These are phyloP conservation scores for Cyclostephanos invisitatus DNA, from an alignment of 108 stramenopile species.

Conservation along the genomic window DNA sequence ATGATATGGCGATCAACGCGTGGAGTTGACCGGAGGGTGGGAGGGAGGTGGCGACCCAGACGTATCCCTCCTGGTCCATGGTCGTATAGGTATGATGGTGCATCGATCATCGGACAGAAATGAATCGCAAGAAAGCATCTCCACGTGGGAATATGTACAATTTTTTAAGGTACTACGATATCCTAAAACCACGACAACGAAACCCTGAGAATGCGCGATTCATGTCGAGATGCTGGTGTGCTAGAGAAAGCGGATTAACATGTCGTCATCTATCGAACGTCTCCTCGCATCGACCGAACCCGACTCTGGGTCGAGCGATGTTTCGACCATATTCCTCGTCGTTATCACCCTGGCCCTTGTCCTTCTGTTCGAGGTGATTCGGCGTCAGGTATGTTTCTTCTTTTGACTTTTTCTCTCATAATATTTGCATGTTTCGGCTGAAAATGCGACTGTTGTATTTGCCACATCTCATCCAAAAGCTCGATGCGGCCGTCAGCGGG, in stretches of 20 bases:
- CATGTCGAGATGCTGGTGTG: too few relatives aligned
- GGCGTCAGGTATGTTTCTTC: constrained; percentile 46
- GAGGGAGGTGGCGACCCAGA: constrained; percentile 21
- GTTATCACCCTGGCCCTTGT: constrained; percentile 71
- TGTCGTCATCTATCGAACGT: constrained; percentile 3
- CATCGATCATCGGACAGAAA: too few relatives aligned
- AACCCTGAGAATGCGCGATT: too few relatives aligned
- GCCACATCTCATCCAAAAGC: neutral
- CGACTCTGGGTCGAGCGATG: constrained; percentile 47
- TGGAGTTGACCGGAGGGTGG: constrained; percentile 41
- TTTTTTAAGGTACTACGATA: too few relatives aligned
- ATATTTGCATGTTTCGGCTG: neutral
- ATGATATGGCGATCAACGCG: constrained; percentile 43
- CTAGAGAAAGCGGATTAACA: too few relatives aligned
- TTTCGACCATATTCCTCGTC: constrained; percentile 57
- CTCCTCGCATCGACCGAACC: constrained; percentile 8
- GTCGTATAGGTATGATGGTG: neutral
- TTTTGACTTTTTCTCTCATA: neutral
- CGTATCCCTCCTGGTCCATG: constrained; percentile 43
- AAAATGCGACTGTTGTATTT: neutral
- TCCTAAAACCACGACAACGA: too few relatives aligned
- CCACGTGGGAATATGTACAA: too few relatives aligned
- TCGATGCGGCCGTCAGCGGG: constrained; percentile 62
- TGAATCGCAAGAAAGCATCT: too few relatives aligned
- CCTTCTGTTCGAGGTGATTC: constrained; percentile 66